These are phyloP conservation scores for Vigna radiata DNA, from an alignment of 306 rosid genomes.

Conservation along the genomic window DNA sequence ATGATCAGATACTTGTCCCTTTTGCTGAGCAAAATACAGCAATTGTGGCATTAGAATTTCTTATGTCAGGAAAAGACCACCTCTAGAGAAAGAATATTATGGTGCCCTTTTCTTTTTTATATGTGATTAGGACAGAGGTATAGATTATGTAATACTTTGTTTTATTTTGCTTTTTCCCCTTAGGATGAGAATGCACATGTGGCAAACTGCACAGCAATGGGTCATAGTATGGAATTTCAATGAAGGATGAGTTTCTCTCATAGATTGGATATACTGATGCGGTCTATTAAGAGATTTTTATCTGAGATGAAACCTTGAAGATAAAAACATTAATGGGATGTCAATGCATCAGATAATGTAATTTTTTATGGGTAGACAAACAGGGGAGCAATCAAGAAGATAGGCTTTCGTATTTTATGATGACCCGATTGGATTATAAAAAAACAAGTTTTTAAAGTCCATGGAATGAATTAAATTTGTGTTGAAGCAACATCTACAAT, in stretches of 20 bases:
- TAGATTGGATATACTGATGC: neutral
- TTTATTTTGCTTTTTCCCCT: neutral
- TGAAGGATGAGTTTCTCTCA: neutral
- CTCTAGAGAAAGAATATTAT: neutral
- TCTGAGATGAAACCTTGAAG: neutral
- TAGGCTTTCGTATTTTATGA: constrained; percentile 7
- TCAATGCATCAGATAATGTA: constrained; percentile 1
- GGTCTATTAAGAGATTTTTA: neutral
- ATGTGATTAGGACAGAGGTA: constrained; percentile 11
- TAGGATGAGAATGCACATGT: neutral
- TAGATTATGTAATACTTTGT: neutral
- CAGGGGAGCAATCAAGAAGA: neutral
- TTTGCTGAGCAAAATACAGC: constrained; percentile 2
- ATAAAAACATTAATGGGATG: neutral
- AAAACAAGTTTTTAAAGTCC: constrained; percentile 1
- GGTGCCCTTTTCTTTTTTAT: constrained; percentile 6
- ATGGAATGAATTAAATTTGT: constrained; percentile 34
- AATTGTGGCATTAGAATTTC: constrained; percentile 7
- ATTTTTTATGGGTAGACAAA: neutral
- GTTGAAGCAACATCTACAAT: constrained; percentile 7
- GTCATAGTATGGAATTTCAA: neutral
- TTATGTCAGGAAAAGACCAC: constrained; percentile 9
- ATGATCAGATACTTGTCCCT: constrained; percentile 1
- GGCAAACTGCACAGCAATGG: neutral
- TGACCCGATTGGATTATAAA: neutral